phyloP scores from a whole-genome alignment of 441 rosid species.

The Adansonia gregorii region DNA sequence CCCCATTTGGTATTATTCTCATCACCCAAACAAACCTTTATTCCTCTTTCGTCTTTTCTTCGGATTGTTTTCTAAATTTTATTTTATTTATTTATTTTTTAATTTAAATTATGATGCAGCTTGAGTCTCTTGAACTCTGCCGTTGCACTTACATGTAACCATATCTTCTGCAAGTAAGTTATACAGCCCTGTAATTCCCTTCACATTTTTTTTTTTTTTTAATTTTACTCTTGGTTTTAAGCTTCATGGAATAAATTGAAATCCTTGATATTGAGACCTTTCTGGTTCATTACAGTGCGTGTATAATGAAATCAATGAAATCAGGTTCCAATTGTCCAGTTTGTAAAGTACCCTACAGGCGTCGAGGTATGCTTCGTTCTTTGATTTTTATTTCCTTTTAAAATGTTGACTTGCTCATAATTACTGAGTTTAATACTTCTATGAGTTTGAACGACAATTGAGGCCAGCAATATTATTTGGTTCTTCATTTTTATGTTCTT shows the following conservation, averaged over 20 bases:
- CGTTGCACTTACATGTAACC: conserved; percentile 79
- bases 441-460: neutral
- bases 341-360: conserved; percentile 74
- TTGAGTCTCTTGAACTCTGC: conserved; percentile 70
- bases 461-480: neutral
- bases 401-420: neutral
- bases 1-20: conserved; percentile 71
- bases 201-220: neutral
- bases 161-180: conserved; percentile 90
- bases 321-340: conserved; percentile 67
- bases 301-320: conserved; percentile 83
- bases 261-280: neutral
- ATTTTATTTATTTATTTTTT: neutral
- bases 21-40: neutral
- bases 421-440: neutral
- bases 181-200: neutral
- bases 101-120: conserved; percentile 44
- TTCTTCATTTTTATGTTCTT: neutral
- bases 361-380: conserved; percentile 56
- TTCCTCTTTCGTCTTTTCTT: neutral
- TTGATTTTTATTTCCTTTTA: neutral
- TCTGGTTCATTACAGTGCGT: conserved; percentile 47
- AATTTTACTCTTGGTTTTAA: neutral
- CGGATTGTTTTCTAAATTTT: neutral
- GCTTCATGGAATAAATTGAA: neutral